phyloP scores from a whole-genome alignment of 495 filamentous ascomycete species.

The Articulospora tetracladia region DNA sequence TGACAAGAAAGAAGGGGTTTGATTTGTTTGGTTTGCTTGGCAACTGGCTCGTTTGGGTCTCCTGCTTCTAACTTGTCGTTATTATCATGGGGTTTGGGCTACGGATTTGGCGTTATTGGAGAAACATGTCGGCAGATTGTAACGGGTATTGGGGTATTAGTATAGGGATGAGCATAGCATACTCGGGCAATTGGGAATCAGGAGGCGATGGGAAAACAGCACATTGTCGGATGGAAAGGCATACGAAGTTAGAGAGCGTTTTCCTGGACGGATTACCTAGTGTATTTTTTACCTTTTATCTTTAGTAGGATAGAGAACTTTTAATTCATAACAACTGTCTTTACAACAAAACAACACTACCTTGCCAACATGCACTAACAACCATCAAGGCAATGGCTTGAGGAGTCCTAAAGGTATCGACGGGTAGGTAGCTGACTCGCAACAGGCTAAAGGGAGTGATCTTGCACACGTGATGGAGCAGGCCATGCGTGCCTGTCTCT shows the following conservation, averaged over 20 bases:
- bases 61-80: constrained; percentile 24
- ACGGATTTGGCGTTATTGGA: neutral
- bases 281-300: neutral
- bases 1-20: neutral
- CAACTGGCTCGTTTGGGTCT: constrained; percentile 17
- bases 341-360: neutral
- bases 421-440: no score
- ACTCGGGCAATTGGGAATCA: constrained; percentile 5
- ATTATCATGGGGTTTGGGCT: neutral
- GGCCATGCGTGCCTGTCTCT: neutral
- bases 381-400: no score
- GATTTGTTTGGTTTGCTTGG: constrained; percentile 13
- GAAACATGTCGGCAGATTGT: neutral
- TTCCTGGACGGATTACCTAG: neutral
- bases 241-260: neutral
- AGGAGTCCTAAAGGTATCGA: no score
- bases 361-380: no score
- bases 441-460: neutral
- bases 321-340: neutral
- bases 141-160: neutral
- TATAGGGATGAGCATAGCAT: neutral
- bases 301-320: neutral
- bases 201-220: neutral
- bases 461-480: neutral
- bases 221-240: neutral